Percentiles rank a stretch among this genome's conserved stretches.
phyloP scores from a whole-genome alignment of 768 basidiomycete species.

The Lactarius akahatsu region DNA sequence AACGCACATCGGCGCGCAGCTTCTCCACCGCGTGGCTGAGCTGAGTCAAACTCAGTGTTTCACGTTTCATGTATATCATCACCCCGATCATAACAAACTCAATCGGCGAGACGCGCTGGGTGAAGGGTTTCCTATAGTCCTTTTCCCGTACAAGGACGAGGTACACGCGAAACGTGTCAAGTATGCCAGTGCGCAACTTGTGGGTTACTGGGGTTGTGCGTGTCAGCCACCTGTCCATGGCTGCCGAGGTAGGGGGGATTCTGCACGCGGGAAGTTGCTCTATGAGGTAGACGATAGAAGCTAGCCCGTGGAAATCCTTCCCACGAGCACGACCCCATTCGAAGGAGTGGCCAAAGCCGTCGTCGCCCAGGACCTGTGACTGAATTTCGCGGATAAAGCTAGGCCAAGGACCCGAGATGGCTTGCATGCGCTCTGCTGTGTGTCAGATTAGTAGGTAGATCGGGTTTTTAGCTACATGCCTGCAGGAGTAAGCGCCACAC shows the following conservation, averaged over 20 bases:
- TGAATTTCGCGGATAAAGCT: slow-evolving; percentile 59
- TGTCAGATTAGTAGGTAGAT: slow-evolving; percentile 9
- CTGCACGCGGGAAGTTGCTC: slow-evolving; percentile 31
- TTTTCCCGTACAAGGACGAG: slow-evolving; percentile 44
- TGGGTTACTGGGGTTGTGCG: slow-evolving; percentile 33
- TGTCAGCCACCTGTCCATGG: slow-evolving; percentile 36
- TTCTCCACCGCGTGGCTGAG: slow-evolving; percentile 46
- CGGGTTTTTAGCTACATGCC: slow-evolving; percentile 38
- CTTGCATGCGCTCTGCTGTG: slow-evolving; percentile 62
- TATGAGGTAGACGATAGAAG: slow-evolving; percentile 36
- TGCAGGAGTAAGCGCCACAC: slow-evolving; percentile 73
- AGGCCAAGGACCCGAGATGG: slow-evolving; percentile 56
- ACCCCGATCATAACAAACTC: slow-evolving; percentile 62
- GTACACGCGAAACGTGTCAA: slow-evolving; percentile 49
- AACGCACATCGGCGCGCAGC: slow-evolving; percentile 58
- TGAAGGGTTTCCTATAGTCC: slow-evolving; percentile 39
- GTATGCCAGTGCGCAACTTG: slow-evolving; percentile 37
- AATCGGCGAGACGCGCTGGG: slow-evolving; percentile 53
- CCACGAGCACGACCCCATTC: slow-evolving; percentile 41
- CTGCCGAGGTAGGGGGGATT: slow-evolving; percentile 26
- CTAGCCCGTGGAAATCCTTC: slow-evolving; percentile 39
- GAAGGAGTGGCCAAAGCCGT: slow-evolving; percentile 35
- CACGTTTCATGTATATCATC: slow-evolving; percentile 52
- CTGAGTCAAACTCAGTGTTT: slow-evolving; percentile 39
- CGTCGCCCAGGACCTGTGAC: slow-evolving; percentile 43